Base-by-base conservation (phyloP, 345 rosid species). In the Stellera chamaejasme region DNA sequence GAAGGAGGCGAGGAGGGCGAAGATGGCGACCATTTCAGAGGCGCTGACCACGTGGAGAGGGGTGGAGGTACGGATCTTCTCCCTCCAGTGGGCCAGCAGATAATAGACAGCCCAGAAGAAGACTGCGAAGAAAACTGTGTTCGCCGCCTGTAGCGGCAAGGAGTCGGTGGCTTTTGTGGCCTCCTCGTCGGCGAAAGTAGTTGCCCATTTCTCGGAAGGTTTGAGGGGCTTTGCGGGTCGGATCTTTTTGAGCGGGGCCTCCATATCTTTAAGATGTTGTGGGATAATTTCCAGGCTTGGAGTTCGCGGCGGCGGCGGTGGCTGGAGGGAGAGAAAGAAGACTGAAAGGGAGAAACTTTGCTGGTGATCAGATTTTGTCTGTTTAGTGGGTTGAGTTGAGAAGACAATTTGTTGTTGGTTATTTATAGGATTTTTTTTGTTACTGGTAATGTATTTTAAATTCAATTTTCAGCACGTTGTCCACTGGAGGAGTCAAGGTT, bases 1-100 rank as follows among this genome's bases (percentile, higher is more conserved):
- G 58, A 78, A 75, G 10, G 87, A 81, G n/a, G 80, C 83, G 16
- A 77, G 51, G 58, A 84, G 65, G 19, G 82, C 80, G 27, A 81
- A 27, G 48, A 84, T 55, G 48, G 91, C 85, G 10, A 58, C 66
- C 50, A 82, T 81, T 65, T 84, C 91, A 25, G 90, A 59, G 26
- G 80, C 60, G 4, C 73, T 67, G 14, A 84, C 70, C 51, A 71
- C 65, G 27, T 81, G 88, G 53, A 84, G 23, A 19, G 23, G 23
- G 23, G 23, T 19, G 23, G 23, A 19, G 23, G 23, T 19, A 19
- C 23, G 23, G 1, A 19, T 19, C 23, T 19, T 19, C 23, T 19
- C 23, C 23, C 23, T 19, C 23, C 23, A 19, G 23, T 19, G 23
- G 23, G 23, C 1, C 23, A 19, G 23, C 23, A 19, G 23, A 19